Percentiles rank a stretch among this genome's conserved stretches.
Conservation (phyloP, 2,329 filamentous ascomycete genomes). For the Aspergillus pseudoterreus region DNA sequence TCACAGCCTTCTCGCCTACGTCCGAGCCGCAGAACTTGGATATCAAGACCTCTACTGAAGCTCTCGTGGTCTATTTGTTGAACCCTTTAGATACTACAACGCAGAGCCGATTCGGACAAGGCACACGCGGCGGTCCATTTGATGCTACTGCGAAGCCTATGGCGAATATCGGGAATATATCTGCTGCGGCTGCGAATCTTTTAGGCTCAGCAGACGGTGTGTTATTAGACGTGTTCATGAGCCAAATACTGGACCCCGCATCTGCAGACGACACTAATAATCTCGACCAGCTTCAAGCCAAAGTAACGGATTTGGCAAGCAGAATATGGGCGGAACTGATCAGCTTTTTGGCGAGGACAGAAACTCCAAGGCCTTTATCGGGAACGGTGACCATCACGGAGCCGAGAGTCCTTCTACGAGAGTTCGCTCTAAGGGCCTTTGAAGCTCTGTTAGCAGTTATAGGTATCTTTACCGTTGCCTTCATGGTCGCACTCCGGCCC, state of each 20-base stretch:
- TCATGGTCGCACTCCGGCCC: not conserved
- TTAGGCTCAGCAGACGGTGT: not conserved
- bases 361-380: not conserved
- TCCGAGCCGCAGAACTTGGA: not conserved
- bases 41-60: slow-evolving; percentile 1
- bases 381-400: not conserved
- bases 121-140: not conserved
- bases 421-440: not conserved
- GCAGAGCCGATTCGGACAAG: not conserved
- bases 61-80: not conserved
- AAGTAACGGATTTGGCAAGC: not conserved
- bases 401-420: not conserved
- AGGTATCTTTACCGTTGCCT: not conserved
- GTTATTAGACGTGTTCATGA: not conserved
- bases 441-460: not conserved
- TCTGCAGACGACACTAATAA: not conserved
- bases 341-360: not conserved
- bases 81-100: not conserved
- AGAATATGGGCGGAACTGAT: not conserved
- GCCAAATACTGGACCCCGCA: not conserved
- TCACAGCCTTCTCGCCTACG: not conserved
- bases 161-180: not conserved
- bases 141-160: not conserved
- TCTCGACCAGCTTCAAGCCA: not conserved
- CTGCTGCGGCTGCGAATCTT: not conserved